Conservation (phyloP, 2,329 filamentous ascomycete genomes). For the Fusarium sp. region DNA sequence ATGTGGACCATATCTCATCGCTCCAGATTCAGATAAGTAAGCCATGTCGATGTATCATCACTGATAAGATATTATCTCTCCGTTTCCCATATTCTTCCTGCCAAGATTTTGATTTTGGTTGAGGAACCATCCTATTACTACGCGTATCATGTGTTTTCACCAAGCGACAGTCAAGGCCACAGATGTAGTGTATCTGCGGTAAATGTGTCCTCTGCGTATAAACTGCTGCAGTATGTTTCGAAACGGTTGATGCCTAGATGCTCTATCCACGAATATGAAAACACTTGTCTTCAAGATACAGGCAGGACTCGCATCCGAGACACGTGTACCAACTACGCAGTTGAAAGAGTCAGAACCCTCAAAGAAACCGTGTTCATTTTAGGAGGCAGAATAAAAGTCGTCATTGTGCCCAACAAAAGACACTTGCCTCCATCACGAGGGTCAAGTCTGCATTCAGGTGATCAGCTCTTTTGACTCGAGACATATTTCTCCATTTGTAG, state of each 20-base stretch:
- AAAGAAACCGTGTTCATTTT: constrained; percentile 13
- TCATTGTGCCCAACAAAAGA: background rate
- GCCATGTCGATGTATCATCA: background rate
- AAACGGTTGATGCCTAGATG: background rate
- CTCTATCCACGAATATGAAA: background rate
- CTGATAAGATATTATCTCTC: too few relatives aligned
- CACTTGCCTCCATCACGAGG: constrained; percentile 21
- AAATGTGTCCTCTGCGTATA: background rate
- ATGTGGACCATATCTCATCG: background rate
- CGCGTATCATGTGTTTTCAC: background rate
- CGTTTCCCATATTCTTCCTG: too few relatives aligned
- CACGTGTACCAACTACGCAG: background rate
- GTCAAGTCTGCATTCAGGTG: constrained; percentile 19
- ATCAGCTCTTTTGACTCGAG: constrained; percentile 5
- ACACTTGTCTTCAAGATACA: constrained; percentile 12
- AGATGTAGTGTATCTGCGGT: background rate
- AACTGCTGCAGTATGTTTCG: background rate
- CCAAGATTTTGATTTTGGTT: background rate
- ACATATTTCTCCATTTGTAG: background rate
- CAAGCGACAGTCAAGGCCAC: background rate
- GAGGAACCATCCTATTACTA: background rate
- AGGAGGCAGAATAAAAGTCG: background rate
- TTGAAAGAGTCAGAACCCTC: background rate
- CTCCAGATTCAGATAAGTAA: background rate
- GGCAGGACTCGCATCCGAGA: background rate